Base-by-base conservation (phyloP, 192 early-diverging fungal genomes). In the Coemansia aciculifera region DNA sequence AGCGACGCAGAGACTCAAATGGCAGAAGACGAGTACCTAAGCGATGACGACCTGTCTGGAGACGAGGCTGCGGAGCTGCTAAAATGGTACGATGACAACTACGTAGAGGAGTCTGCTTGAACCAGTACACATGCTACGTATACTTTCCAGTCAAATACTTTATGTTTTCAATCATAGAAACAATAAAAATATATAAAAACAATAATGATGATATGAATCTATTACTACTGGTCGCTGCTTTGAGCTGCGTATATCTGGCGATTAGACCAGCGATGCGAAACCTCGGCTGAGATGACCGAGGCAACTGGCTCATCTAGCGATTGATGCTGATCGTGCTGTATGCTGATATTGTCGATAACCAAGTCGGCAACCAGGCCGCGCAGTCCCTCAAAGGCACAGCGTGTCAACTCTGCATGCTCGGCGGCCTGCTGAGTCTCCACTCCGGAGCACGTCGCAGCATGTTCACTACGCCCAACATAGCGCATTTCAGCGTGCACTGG, bases 401-500 rank as follows among this genome's bases (percentile, higher is more conserved):
- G 32, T 8, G 87, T 69, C 44, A 91, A 74, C 49, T 79, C 79
- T 7, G 69, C 84, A 56, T 88, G 86, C 73, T 96, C 90, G 13
- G 86, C 83, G 59, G 87, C 85, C 73, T 93, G 90, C 34, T 85
- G 79, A 17, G 85, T 66, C 21, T 89, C 86, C 60, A 94, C 85
- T 29, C 93, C 93, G 6, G 89, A 90, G 32, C 92, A 94, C 24
- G 91, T 90, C 0, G 94, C 92, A 15, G 93, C 90, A 9, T 86
- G 80, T 15, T 92, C 78, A 9, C 64, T 69, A 49, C 94, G 85
- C 48, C 94, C 93, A 64, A 93, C 88, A 75, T 94, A 96, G 19
- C 84, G 74, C 40, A 93, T 66, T 63, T 83, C 51, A 42, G 74
- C 68, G 40, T 77, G 68, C 43, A 68, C 61, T 10, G 94, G 92